Evolutionary conservation across 768 basidiomycete genomes (phyloP).

Genomic region (Wakefieldia striispora): DNA sequence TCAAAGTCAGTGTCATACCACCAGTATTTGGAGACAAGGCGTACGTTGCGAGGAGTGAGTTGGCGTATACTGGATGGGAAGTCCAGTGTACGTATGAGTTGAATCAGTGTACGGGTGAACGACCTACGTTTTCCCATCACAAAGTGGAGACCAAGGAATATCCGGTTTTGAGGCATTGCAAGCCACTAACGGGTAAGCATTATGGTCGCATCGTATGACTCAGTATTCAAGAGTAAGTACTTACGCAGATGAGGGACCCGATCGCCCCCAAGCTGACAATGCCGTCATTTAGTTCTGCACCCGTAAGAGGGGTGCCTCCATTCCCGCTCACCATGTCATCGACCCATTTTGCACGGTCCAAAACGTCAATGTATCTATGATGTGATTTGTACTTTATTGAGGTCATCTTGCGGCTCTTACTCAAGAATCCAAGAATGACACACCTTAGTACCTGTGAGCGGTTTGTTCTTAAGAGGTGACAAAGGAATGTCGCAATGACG

Average conservation of each 20-base stretch:
- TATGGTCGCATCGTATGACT: background rate
- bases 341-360: slow-evolving; percentile 25
- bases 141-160: slow-evolving; percentile 26
- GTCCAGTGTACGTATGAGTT: background rate
- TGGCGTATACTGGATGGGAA: slow-evolving; percentile 19
- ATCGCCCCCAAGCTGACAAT: slow-evolving; percentile 12
- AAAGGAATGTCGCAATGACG: slow-evolving; percentile 42
- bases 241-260: slow-evolving; percentile 18
- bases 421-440: background rate
- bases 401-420: background rate
- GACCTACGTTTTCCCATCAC: slow-evolving; percentile 22
- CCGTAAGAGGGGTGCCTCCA: no score
- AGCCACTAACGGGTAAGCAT: slow-evolving; percentile 11
- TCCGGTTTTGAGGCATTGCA: slow-evolving; percentile 21
- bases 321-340: slow-evolving; percentile 14
- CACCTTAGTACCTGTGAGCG: slow-evolving; percentile 38
- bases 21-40: background rate
- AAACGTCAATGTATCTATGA: slow-evolving; percentile 20
- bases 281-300: background rate
- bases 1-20: background rate
- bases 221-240: background rate
- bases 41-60: slow-evolving; percentile 26
- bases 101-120: background rate
- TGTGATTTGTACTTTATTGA: slow-evolving; percentile 16
- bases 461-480: slow-evolving; percentile 39